Evolutionary conservation across 2,329 filamentous ascomycete species (phyloP).

Genomic region (Claviceps paspali): DNA sequence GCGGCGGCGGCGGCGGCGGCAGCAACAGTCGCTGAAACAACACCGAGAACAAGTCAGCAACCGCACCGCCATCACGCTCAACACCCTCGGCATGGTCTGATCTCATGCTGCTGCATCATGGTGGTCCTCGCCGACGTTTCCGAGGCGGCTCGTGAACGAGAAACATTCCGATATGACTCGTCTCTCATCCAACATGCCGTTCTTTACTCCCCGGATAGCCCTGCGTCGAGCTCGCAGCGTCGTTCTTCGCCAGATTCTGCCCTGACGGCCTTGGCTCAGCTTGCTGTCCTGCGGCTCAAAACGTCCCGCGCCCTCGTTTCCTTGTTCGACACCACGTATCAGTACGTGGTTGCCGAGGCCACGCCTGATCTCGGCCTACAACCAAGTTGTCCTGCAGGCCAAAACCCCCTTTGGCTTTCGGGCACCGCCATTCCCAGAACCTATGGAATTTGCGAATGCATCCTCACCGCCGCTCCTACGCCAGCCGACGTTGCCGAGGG

Average conservation of each 20-base stretch:
- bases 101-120: neutral
- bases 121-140: slow-evolving; percentile 1
- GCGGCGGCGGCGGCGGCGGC: neutral
- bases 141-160: slow-evolving; percentile 2
- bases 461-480: neutral
- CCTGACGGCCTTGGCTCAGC: slow-evolving; percentile 30
- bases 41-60: neutral
- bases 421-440: slow-evolving; percentile 11
- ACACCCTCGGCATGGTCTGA: neutral
- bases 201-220: neutral
- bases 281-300: slow-evolving; percentile 27
- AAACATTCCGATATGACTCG: slow-evolving; percentile 3
- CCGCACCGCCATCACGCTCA: too few species aligned
- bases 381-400: neutral
- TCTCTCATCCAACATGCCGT: neutral
- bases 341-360: slow-evolving; percentile 32
- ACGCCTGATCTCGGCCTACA: slow-evolving; percentile 12
- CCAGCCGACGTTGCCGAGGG: neutral
- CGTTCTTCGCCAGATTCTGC: slow-evolving; percentile 15
- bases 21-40: neutral
- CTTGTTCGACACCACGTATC: slow-evolving; percentile 28
- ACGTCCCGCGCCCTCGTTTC: slow-evolving; percentile 27
- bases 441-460: slow-evolving; percentile 7
- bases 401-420: slow-evolving; percentile 8
- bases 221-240: slow-evolving; percentile 7